phyloP scores from a whole-genome alignment of 2,329 filamentous ascomycete genomes.

The Aspergillus texensis region DNA sequence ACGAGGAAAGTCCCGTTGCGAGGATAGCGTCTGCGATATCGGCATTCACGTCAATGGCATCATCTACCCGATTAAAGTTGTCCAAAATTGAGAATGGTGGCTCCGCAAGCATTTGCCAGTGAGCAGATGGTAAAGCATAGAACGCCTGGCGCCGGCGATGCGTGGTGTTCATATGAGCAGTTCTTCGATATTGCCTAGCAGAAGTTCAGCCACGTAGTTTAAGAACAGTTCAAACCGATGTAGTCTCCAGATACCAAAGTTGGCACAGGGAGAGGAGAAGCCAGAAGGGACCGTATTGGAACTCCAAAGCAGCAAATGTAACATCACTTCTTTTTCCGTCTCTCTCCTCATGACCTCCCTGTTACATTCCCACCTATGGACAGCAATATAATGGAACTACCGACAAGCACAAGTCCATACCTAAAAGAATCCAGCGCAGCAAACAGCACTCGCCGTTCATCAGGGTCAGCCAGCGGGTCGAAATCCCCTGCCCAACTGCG shows the following conservation, averaged over 20 bases:
- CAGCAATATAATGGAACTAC: neutral
- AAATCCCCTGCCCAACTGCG: slow-evolving; percentile 63
- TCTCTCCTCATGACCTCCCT: neutral
- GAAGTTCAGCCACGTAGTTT: neutral
- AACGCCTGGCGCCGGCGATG: slow-evolving; percentile 90
- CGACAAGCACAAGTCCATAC: slow-evolving; percentile 48
- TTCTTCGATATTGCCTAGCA: slow-evolving; percentile 76
- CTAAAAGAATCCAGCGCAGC: slow-evolving; percentile 85
- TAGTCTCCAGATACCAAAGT: neutral
- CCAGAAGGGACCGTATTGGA: too few relatives aligned
- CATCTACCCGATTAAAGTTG: slow-evolving; percentile 76
- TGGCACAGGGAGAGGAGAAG: too few relatives aligned
- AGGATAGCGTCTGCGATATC: slow-evolving; percentile 80
- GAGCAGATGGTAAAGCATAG: slow-evolving; percentile 80
- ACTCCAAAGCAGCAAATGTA: neutral
- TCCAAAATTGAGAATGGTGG: slow-evolving; percentile 83
- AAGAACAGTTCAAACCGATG: neutral
- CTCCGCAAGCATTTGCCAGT: slow-evolving; percentile 80
- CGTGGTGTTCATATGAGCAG: slow-evolving; percentile 86
- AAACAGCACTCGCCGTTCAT: slow-evolving; percentile 79
- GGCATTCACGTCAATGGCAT: slow-evolving; percentile 86
- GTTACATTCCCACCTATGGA: neutral
- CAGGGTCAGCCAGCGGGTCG: slow-evolving; percentile 70
- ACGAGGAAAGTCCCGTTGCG: slow-evolving; percentile 67
- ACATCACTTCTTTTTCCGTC: neutral